A percentile compares a stretch with the other conserved stretches of the same genome.
These are phyloP conservation scores for Myxozyma nipponensis DNA, from an alignment of 805 yeast species.

Conservation along the genomic window DNA sequence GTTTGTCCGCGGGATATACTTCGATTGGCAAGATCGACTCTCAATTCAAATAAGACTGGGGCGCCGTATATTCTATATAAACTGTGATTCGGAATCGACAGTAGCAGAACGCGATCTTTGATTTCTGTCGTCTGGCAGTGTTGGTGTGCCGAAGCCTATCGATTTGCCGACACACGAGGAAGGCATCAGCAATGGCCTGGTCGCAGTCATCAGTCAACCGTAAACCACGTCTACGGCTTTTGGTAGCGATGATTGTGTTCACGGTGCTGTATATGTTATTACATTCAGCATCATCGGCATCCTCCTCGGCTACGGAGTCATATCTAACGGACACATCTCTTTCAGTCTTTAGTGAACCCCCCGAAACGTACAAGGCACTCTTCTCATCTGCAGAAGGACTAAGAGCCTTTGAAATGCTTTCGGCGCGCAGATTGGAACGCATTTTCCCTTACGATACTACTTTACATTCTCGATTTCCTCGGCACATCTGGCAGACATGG, in stretches of 20 bases:
- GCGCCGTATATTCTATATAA: too few species aligned
- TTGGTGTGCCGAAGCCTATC: too few species aligned
- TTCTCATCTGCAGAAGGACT: not conserved
- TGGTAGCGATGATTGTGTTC: slow-evolving; percentile 6
- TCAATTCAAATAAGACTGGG: too few species aligned
- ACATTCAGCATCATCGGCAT: not conserved
- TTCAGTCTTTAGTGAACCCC: not conserved
- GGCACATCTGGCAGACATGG: slow-evolving; percentile 93
- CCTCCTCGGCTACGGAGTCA: not conserved
- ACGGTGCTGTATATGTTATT: slow-evolving; percentile 6
- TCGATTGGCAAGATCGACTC: too few species aligned
- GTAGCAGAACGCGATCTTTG: too few species aligned
- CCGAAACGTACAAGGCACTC: not conserved
- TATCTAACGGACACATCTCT: not conserved
- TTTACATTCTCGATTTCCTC: slow-evolving; percentile 56
- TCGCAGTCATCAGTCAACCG: not conserved
- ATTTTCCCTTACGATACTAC: slow-evolving; percentile 70
- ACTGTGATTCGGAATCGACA: too few species aligned
- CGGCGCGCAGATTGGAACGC: slow-evolving; percentile 51
- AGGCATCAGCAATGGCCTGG: not conserved
- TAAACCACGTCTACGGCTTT: not conserved
- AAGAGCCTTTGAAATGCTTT: slow-evolving; percentile 39
- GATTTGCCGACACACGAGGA: too few species aligned
- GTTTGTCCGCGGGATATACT: too few species aligned
- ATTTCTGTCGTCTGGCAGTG: too few species aligned